Evolutionary conservation across 2,329 filamentous ascomycete species (phyloP), one percentile per base, ranked within the genome.

Genomic region (Kalmusia sp.): DNA sequence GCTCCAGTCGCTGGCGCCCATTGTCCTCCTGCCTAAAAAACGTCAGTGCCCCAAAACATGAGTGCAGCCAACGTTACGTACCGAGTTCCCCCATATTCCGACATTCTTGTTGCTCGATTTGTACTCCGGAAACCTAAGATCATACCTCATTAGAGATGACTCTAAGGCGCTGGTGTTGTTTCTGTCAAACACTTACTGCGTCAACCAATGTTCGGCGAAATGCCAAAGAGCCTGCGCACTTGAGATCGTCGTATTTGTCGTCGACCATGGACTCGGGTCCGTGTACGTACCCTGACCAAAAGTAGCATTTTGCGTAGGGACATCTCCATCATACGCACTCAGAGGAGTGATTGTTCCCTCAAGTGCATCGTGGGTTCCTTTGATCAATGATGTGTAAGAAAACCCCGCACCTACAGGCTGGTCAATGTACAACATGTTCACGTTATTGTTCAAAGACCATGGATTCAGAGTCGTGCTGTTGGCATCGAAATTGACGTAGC

Each of bases 121-220:
- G 30, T 64, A 63, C 49, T 67, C 66, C 30, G 65, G 63, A 49
- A 87, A 83, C n/a, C 69, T 69, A 6, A 75, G 71, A 28, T 28
- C 27, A 28, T 6, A 28, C 27, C 27, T 28, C 27, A 1, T 28
- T 28, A 28, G 2, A 7, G 27, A 28, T 28, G 27, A 6, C 27
- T 28, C 27, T 28, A 28, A 28, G 27, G 27, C 12, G 27, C 6
- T 28, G 27, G 12, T 28, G 27, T 28, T 28, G n/a, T 28, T 28
- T 28, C 27, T 28, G 7, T 63, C 52, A 2, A 63, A 62, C 35
- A 68, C 68, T 24, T 61, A 56, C 25, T 57, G 55, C 14, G 38
- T 41, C 22, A 62, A 41, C 58, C 62, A 67, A 21, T 55, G 39
- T 24, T 67, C 56, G 2, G 57, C 50, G 33, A 62, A 64, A 15